Base-by-base conservation (phyloP, 2,329 filamentous ascomycete species). In the Pseudogymnoascus sp. region DNA sequence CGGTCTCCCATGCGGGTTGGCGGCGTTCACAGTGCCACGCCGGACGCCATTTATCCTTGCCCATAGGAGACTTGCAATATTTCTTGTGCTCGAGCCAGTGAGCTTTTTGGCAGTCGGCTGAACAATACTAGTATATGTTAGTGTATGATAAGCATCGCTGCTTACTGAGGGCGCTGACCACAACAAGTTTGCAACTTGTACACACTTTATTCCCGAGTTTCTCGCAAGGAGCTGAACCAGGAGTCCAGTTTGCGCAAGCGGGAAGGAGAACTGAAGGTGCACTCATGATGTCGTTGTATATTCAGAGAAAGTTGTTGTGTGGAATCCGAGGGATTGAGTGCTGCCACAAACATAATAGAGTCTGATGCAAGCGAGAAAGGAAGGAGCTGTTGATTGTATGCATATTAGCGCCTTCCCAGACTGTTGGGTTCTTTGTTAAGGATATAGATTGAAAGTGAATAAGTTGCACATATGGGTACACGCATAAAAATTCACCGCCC, bases 41-140 rank as follows among this genome's bases (percentile, higher is more conserved):
- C 3, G 65, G 66, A 22, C 41, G 24, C 66, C 65, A 67, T 22
- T 35, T 43, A 6, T 64, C 56, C 31, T 67, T 67, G 28, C 12
- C 41, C 59, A 67, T 59, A 8, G 65, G 41, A 46, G 63, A 67
- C 50, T 60, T 56, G 41, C 66, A 67, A 56, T 6, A 61, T 24
- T 53, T 66, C 62, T 66, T 67, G 61, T 67, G 66, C 31, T 56
- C 43, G 35, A 41, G n/a, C 66, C 63, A 67, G 50, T 67, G 65
- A 12, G 60, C 28, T 46, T 64, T 63, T 64, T 66, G 65, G 33
- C 65, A 67, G 26, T 63, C 28, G 10, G 12, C 4, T 4, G 35
- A 59, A 53, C 65, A 67, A 59, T 67, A 67, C 65, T 67, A 60
- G 60, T 10, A 31, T 43, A 10, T 38, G 33, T 61, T 28, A 61